Evolutionary conservation across 164 flowering plant species (phyloP), one percentile per base, ranked within the genome.

Genomic region (Litsea cubeba): DNA sequence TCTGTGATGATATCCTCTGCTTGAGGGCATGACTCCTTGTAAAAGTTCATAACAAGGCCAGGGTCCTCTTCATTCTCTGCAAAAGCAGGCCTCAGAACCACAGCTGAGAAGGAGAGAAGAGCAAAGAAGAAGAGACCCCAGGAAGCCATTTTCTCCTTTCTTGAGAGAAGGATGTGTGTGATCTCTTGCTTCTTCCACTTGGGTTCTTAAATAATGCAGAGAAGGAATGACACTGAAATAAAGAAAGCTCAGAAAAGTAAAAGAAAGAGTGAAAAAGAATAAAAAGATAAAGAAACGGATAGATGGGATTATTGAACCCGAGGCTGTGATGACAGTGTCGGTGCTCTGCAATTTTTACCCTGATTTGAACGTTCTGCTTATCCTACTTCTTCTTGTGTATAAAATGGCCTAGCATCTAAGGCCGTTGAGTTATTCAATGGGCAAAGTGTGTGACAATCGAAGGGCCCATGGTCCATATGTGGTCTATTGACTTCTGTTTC

Each of bases 21-120:
- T 76, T 95, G 99, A 62, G 99, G 98, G 71, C 99, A 95, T 7
- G 89, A 64, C 65, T 93, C 97, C 83, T 84, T 93, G 91, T 95
- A 95, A 64, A 82, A 93, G 85, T 91, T 88, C 94, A 91, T 88
- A 2, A 85, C 82, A 71, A 95, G 92, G n/a, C 97, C 96, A 26
- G 85, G 83, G 66, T 85, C 84, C 26, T 58, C 71, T 70, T 84
- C 90, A 74, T 79, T 75, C 18, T 83, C 89, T 71, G 92, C 88
- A 69, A 78, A 78, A 70, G 86, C 86, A 62, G 83, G 80, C 14
- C 25, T 69, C 73, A 78, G 22, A 70, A 65, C 2, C 12, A 79
- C 28, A 70, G 84, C 82, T 5, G 82, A 77, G 77, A 88, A 65
- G 67, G 79, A 79, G 23, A 85, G 70, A 54, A 86, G 69, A 68